Base-by-base conservation (phyloP, 306 rosid species). In the Vicia sativa region DNA sequence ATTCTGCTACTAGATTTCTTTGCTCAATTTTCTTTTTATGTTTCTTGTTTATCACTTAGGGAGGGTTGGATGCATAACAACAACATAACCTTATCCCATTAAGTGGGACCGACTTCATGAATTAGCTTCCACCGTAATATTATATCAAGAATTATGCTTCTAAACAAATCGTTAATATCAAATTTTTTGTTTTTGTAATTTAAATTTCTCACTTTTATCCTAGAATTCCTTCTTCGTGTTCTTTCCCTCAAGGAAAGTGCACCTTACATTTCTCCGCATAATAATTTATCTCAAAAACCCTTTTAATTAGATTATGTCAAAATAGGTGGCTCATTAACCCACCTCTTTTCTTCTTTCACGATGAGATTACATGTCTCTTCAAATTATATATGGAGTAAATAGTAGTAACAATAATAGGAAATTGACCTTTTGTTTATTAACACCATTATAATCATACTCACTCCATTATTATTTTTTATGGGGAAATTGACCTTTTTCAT, bases 391-490 rank as follows among this genome's bases (percentile, higher is more conserved):
- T 65, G 48, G 61, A 46, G 19, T 66, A n/a, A 25, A 59, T 19
- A 49, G 26, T 49, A 49, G 14, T 52, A n/a, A 41, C 59, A 61
- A 25, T 68, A 61, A 68, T 69, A 42, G 25, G 28, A 69, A 70
- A 31, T 43, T 59, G 41, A 62, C 56, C 70, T 44, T 28, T 3
- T 18, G 72, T 72, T 12, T 73, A 29, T 65, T 67, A 60, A 65
- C 68, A 59, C 77, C 84, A 74, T 72, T 59, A 70, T 39, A 62
- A 68, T 81, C 78, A 81, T 77, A 63, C 43, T 74, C 70, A 45
- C 67, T 54, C 70, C 82, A 69, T 56, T 60, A 50, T 38, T 66
- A 26, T 9, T 54, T 34, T 37, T 74, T 39, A 62, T 63, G 74
- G 71, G 44, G 77, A 42, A 46, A 68, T 67, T 78, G 43, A 71